Conservation (phyloP, 305 asterid genomes). For the Andrographis paniculata region DNA sequence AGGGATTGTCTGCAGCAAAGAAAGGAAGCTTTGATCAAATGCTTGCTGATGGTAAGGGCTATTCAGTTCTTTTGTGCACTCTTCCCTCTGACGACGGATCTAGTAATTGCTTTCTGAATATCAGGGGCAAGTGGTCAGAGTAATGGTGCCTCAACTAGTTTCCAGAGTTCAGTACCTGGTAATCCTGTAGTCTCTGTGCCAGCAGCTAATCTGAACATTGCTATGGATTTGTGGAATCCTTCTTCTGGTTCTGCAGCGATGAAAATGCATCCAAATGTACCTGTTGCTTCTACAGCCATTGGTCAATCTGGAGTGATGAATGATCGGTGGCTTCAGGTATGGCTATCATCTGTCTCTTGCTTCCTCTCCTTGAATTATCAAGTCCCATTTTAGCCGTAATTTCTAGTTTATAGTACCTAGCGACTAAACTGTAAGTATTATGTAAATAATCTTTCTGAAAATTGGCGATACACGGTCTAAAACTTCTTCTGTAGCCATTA, state of each 20-base stretch:
- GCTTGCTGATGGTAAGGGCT: constrained; percentile 82
- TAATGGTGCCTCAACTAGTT: constrained; percentile 34
- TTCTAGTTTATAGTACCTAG: not conserved
- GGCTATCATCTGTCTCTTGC: not conserved
- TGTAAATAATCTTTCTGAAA: no score
- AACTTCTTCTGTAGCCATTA: no score
- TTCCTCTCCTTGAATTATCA: not conserved
- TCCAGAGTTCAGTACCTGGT: constrained; percentile 53
- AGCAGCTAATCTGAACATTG: constrained; percentile 53
- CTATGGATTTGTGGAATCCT: constrained; percentile 66
- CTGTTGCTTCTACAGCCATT: constrained; percentile 33
- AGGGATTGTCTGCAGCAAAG: constrained; percentile 67
- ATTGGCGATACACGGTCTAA: no score
- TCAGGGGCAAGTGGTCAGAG: constrained; percentile 78
- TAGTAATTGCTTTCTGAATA: constrained; percentile 16
- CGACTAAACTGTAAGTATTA: no score
- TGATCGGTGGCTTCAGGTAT: constrained; percentile 62
- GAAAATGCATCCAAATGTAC: constrained; percentile 42
- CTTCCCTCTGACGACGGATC: constrained; percentile 2
- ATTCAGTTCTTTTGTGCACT: no score
- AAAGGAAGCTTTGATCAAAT: constrained; percentile 90
- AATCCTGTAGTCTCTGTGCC: constrained; percentile 46
- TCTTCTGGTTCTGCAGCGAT: constrained; percentile 45
- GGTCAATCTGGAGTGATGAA: constrained; percentile 38
- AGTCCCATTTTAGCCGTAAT: not conserved